phyloP scores from a whole-genome alignment of 2,329 filamentous ascomycete species.

The Colletotrichum viniferum region DNA sequence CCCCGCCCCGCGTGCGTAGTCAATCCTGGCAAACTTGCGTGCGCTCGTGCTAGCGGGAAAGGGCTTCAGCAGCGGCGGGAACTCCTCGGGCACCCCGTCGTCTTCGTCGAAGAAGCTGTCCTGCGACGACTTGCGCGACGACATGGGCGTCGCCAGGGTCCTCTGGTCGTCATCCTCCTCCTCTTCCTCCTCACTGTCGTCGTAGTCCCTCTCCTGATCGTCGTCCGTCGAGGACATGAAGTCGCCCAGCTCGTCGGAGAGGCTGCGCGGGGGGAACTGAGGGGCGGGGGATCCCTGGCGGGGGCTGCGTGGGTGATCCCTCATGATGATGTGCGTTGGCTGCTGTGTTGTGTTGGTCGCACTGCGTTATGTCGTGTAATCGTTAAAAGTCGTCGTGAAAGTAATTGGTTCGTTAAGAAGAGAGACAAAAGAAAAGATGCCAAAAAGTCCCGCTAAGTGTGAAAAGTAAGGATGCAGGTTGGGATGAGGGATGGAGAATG shows the following conservation, averaged over 20 bases:
- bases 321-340: not conserved
- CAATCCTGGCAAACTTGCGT: not conserved
- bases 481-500: not conserved
- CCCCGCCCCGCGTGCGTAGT: not conserved
- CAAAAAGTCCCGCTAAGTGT: not conserved
- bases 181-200: not conserved
- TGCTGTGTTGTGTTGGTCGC: not conserved
- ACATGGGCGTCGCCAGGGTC: not conserved
- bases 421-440: not conserved
- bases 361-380: not conserved
- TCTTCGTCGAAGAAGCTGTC: conserved; percentile 6
- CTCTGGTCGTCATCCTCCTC: not conserved
- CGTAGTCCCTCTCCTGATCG: not conserved
- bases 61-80: not conserved
- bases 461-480: not conserved
- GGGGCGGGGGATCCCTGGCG: conserved; percentile 4
- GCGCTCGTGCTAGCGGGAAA: not conserved
- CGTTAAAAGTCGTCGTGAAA: not conserved
- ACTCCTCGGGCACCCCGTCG: not conserved
- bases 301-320: conserved; percentile 6
- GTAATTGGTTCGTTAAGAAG: not conserved
- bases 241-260: conserved; percentile 16
- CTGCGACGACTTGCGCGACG: conserved; percentile 5
- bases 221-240: conserved; percentile 13
- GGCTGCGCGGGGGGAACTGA: not conserved